These are phyloP conservation scores for Coniella vitis DNA, from an alignment of 2,329 filamentous ascomycete species.

Conservation along the genomic window DNA sequence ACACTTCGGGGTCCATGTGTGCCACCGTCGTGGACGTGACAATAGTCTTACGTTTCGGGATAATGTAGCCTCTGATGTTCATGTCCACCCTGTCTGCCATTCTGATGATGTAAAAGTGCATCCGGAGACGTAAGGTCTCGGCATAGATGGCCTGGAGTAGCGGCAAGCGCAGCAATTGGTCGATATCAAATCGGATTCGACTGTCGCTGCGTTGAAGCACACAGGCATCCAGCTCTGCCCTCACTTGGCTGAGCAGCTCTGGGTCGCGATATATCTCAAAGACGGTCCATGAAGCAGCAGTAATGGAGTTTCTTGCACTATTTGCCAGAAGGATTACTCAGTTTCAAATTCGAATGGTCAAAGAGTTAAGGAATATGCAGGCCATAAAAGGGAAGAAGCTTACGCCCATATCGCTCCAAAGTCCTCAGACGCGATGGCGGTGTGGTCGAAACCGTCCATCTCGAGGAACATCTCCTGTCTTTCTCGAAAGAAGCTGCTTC, in stretches of 20 bases:
- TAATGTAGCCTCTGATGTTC: constrained; percentile 13
- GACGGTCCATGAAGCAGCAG: constrained; percentile 20
- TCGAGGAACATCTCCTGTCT: constrained; percentile 21
- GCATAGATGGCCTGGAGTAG: constrained; percentile 24
- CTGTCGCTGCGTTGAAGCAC: constrained; percentile 1
- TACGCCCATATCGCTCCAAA: constrained; percentile 24
- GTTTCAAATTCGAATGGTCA: no score
- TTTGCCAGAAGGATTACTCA: constrained; percentile 9
- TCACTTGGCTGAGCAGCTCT: constrained; percentile 19
- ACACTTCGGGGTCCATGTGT: constrained; percentile 23
- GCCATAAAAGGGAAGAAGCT: constrained; percentile 4
- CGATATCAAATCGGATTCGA: neutral
- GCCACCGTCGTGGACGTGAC: constrained; percentile 23
- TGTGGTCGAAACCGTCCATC: constrained; percentile 22
- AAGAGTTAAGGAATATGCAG: neutral
- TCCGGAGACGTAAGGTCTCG: constrained; percentile 24
- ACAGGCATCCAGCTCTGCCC: constrained; percentile 19
- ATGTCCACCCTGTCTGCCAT: constrained; percentile 19
- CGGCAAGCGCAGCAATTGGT: constrained; percentile 19
- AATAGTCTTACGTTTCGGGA: constrained; percentile 20
- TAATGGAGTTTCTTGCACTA: constrained; percentile 20
- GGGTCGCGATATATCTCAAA: constrained; percentile 22
- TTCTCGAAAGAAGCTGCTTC: constrained; percentile 22
- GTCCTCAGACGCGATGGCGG: constrained; percentile 21
- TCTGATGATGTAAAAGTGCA: constrained; percentile 25